Conservation (phyloP, 306 rosid species). For the Psophocarpus tetragonolobus region DNA sequence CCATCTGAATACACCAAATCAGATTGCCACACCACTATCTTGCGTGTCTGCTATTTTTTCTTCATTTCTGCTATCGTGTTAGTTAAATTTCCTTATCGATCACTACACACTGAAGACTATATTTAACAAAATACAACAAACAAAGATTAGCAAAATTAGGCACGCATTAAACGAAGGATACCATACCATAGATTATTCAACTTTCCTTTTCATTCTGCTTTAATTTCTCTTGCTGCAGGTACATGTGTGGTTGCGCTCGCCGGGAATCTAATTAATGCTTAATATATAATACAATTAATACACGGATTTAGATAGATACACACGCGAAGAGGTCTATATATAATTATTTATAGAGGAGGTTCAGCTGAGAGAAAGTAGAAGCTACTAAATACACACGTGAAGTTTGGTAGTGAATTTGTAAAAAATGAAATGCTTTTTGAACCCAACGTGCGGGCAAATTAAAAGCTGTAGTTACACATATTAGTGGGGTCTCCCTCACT, state of each 20-base stretch:
- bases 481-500: slow-evolving; percentile 25
- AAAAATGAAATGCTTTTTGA: background rate
- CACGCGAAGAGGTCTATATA: background rate
- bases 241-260: background rate
- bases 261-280: slow-evolving; percentile 12
- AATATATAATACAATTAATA: too few species aligned
- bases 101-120: background rate
- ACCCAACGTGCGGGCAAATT: slow-evolving; percentile 27
- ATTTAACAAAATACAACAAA: background rate
- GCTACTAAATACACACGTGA: slow-evolving; percentile 16
- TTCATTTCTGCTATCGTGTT: background rate
- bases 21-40: background rate
- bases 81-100: slow-evolving; percentile 8
- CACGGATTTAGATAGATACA: too few species aligned
- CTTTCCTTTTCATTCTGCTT: background rate
- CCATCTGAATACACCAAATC: slow-evolving; percentile 14
- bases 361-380: background rate
- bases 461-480: background rate
- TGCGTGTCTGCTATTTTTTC: background rate
- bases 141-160: background rate
- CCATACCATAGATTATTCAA: background rate
- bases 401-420: background rate
- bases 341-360: background rate
- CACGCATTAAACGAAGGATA: background rate
- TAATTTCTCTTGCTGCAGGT: background rate